phyloP scores from a whole-genome alignment of 2,329 filamentous ascomycete species.

The Capronia epimyces region DNA sequence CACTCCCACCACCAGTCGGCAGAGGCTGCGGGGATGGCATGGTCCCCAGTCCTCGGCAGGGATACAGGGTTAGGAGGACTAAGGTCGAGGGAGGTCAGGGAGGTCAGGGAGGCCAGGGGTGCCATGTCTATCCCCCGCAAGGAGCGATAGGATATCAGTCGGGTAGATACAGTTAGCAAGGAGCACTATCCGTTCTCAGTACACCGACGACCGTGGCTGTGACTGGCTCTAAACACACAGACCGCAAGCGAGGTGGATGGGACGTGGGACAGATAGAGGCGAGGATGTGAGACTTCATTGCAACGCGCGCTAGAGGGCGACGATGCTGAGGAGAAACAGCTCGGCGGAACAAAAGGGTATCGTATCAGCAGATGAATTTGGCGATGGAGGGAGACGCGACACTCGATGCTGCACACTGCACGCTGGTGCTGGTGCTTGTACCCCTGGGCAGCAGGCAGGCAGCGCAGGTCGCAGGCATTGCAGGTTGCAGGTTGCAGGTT shows the following conservation, averaged over 20 bases:
- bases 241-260: not conserved
- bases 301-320: conserved; percentile 3
- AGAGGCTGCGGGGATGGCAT: conserved; percentile 14
- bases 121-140: conserved; percentile 1
- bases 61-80: conserved; percentile 5
- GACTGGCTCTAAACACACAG: not conserved
- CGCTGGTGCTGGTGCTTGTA: too few species aligned
- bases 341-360: not conserved
- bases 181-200: not conserved
- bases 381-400: not conserved
- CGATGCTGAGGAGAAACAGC: not conserved
- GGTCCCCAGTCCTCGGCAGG: conserved; percentile 2
- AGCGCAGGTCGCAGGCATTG: too few species aligned
- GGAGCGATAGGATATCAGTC: conserved; percentile 15
- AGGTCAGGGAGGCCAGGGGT: not conserved
- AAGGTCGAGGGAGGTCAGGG: not conserved
- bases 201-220: not conserved
- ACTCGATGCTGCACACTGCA: too few species aligned
- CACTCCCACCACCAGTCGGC: not conserved
- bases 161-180: not conserved
- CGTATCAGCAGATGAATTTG: not conserved
- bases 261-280: not conserved
- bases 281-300: not conserved
- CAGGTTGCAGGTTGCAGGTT: too few species aligned
- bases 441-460: too few species aligned